Conservation (phyloP, 2,329 filamentous ascomycete genomes). For the Fusarium neocosmosporiellum region DNA sequence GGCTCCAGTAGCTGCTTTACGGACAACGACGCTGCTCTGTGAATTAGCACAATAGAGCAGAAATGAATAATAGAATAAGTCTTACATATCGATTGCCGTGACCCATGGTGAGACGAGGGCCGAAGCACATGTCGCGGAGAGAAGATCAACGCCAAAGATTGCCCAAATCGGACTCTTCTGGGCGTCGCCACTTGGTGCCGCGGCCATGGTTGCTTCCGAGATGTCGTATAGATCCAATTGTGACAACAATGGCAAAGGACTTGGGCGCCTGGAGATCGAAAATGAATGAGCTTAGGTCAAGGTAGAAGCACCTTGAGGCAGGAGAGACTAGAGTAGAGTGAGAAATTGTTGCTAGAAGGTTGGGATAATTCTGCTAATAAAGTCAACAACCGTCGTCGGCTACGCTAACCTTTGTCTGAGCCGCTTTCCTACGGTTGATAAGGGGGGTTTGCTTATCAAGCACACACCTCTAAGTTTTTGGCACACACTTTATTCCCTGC, state of each 20-base stretch:
- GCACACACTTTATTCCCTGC: too few relatives aligned
- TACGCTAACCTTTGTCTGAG: not conserved
- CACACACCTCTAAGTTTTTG: too few relatives aligned
- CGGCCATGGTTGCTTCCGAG: constrained; percentile 10
- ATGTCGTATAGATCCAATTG: not conserved
- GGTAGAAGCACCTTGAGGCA: too few relatives aligned
- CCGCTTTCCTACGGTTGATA: too few relatives aligned
- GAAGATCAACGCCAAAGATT: constrained; percentile 20
- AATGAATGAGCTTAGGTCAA: not conserved
- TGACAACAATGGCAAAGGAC: not conserved
- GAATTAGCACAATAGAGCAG: not conserved
- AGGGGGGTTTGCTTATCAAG: too few relatives aligned
- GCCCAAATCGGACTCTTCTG: constrained; percentile 23
- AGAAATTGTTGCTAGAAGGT: not conserved
- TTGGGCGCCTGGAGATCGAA: not conserved
- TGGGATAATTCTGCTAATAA: not conserved
- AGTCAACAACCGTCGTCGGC: not conserved
- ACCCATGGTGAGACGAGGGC: constrained; percentile 31
- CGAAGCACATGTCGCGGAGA: constrained; percentile 23
- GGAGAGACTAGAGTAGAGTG: too few relatives aligned
- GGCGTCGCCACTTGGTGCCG: constrained; percentile 4
- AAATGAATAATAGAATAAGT: not conserved
- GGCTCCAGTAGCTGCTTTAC: constrained; percentile 17
- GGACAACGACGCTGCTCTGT: constrained; percentile 9
- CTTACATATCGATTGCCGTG: constrained; percentile 28